A percentile compares a stretch with the other conserved stretches of the same genome.
Conservation (phyloP, 129 eudicot species). For the Flaveria sonorensis region DNA sequence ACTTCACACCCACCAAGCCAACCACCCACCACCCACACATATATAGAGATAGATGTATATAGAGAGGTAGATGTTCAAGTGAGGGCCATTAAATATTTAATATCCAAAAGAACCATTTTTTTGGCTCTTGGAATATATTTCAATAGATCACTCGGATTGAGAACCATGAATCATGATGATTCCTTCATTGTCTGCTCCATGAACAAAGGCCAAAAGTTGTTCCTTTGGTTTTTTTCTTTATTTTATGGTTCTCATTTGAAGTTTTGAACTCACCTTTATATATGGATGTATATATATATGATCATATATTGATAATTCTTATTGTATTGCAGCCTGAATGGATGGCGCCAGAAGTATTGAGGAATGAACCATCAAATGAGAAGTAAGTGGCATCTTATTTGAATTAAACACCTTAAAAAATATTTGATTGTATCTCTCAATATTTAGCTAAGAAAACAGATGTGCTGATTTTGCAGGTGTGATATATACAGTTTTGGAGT, state of each 20-base stretch:
- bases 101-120: neutral
- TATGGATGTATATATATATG: neutral
- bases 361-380: constrained; percentile 85
- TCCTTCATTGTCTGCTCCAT: neutral
- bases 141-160: neutral
- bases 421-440: neutral
- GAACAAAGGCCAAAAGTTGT: neutral
- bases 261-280: neutral
- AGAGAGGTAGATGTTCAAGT: neutral
- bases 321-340: constrained; percentile 80
- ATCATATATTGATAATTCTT: neutral
- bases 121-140: constrained; percentile 9
- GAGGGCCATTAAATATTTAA: neutral
- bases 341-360: constrained; percentile 97
- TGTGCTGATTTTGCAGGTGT: constrained; percentile 49
- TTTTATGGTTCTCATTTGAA: too few relatives aligned
- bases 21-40: neutral
- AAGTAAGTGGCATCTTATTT: constrained; percentile 60
- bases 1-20: neutral
- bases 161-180: neutral
- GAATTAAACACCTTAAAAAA: neutral
- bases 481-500: constrained; percentile 78
- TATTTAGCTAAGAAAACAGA: constrained; percentile 32
- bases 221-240: neutral
- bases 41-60: neutral